Evolutionary conservation across 2,329 filamentous ascomycete genomes (phyloP).

Genomic region (Corinectria fuckeliana): DNA sequence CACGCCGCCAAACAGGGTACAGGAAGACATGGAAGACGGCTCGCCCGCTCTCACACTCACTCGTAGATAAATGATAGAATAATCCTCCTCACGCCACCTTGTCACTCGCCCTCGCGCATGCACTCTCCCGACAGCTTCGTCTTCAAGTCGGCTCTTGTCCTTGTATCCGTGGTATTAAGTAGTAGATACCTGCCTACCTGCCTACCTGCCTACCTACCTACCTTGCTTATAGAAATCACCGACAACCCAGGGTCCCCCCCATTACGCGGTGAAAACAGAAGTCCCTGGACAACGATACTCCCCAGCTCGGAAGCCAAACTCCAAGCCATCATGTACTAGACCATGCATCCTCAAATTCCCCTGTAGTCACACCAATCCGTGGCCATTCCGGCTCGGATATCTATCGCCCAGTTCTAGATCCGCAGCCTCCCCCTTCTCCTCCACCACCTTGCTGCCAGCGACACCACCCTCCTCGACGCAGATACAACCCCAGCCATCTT

Average conservation of each 20-base stretch:
- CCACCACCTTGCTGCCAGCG: background rate
- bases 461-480: background rate
- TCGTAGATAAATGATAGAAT: no score
- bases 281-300: no score
- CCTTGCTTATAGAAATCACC: no score
- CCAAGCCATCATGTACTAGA: background rate
- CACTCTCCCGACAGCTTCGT: background rate
- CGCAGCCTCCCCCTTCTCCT: background rate
- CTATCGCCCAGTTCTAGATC: background rate
- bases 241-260: no score
- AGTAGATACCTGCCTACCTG: no score
- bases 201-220: no score
- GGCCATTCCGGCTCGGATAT: no score
- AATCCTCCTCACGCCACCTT: background rate
- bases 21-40: background rate
- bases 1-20: slow-evolving; percentile 3
- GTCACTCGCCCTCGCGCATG: background rate
- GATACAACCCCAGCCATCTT: background rate
- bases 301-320: no score
- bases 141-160: background rate
- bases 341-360: no score
- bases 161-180: no score
- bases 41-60: background rate
- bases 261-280: no score
- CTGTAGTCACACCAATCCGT: no score